phyloP scores from a whole-genome alignment of 2,329 filamentous ascomycete genomes.

The Dothideomycetes sp. region DNA sequence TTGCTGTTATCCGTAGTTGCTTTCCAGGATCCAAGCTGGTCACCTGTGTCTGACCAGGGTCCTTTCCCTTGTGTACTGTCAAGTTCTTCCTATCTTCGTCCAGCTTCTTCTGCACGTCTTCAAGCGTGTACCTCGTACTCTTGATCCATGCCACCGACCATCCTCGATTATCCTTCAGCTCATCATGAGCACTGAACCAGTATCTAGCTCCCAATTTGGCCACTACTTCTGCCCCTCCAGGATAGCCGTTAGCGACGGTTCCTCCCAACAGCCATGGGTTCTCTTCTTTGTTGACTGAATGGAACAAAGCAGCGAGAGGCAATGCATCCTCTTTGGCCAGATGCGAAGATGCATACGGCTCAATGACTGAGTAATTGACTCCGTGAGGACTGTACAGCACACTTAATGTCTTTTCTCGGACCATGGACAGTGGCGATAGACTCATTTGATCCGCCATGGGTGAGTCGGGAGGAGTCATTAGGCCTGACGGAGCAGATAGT shows the following conservation, averaged over 20 bases:
- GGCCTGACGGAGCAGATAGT: background rate
- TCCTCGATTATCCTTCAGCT: conserved; percentile 48
- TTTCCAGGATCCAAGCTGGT: conserved; percentile 4
- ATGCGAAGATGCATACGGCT: conserved; percentile 48
- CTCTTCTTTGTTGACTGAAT: conserved; percentile 51
- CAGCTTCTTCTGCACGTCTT: conserved; percentile 38
- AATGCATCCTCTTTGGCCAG: conserved; percentile 46
- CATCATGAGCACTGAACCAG: conserved; percentile 57
- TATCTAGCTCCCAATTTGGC: conserved; percentile 42
- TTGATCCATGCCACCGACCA: conserved; percentile 43
- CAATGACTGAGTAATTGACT: conserved; percentile 45
- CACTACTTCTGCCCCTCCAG: conserved; percentile 50
- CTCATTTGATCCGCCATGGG: conserved; percentile 15
- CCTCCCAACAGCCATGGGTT: conserved; percentile 56
- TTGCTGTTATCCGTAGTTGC: conserved; percentile 3
- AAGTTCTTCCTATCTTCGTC: conserved; percentile 11
- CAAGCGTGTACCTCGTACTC: conserved; percentile 35
- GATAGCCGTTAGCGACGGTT: conserved; percentile 47
- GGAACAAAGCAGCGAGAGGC: conserved; percentile 55
- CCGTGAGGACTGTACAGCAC: conserved; percentile 59
- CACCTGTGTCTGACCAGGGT: background rate
- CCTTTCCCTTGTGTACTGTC: background rate
- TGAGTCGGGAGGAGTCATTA: conserved; percentile 3
- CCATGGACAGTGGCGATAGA: conserved; percentile 24
- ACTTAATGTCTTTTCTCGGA: conserved; percentile 43